Base-by-base conservation (phyloP, 2,329 filamentous ascomycete genomes). In the Annulohypoxylon truncatum region DNA sequence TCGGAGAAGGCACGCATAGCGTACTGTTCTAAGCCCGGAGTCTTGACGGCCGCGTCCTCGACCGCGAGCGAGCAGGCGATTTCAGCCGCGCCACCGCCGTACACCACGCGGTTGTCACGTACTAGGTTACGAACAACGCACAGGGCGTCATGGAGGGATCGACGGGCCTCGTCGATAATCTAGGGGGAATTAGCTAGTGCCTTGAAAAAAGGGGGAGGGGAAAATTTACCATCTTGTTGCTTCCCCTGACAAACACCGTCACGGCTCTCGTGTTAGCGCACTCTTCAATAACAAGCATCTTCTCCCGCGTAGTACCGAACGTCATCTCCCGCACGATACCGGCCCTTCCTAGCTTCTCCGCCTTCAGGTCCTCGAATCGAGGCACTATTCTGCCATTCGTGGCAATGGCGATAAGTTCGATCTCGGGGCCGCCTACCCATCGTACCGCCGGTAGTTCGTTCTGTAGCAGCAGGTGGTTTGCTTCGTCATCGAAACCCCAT, bases 221-320 rank as follows among this genome's bases (percentile, higher is more conserved):
- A 20, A 8, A 46, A 80, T 86, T 77, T 81, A 95, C 93, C 96
- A 99, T 99, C 87, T 98, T 99, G 88, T 99, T 99, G 85, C 94
- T 97, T 76, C 96, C 96, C 76, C 96, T 88, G 66, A 99, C 92
- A 80, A 99, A 99, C 59, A 97, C 90, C 2, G 96, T 99, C 66
- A 99, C 96, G 46, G 96, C 96, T 75, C 96, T 87, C 63, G 93
- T 97, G 84, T 99, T 99, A 76, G 96, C 96, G 78, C 96, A 99
- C 82, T 99, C 96, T 83, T 99, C 96, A 74, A 99, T 99, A 61
- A 99, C 93, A 74, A 99, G 85, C 96, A 99, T 99, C 89, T 99
- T 98, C 82, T 99, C 96, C 77, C 96, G 89, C 44, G 96, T 99
- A 1, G 96, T 99, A 75, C 96, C 96, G 76, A 99, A 99, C 26